Base-by-base conservation (phyloP, 2,329 filamentous ascomycete species). In the Dactylellina parvicollis region DNA sequence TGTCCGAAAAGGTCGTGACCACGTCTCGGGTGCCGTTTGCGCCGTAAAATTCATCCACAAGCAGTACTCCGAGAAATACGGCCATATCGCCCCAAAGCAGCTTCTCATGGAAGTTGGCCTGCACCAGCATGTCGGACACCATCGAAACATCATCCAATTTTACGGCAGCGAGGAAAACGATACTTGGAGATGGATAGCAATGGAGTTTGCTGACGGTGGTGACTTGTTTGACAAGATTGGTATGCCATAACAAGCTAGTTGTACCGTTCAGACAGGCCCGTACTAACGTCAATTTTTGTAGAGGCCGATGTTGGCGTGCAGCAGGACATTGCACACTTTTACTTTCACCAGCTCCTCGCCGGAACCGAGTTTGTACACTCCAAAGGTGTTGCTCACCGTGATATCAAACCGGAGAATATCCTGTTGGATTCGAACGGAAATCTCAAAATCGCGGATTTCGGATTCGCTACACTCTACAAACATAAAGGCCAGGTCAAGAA, bases 21-120 rank as follows among this genome's bases (percentile, higher is more conserved):
- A 54, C n/a, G 42, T 24, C 20, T 61, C 28, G 3, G 76, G 76
- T 4, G 60, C 94, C 28, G 84, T 99, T 69, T 98, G 99, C 80
- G 95, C 96, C 12, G 92, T 99, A 81, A 99, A 99, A 81, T 92
- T 99, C 82, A 97, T 99, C 80, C 94, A 99, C 83, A 99, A 99
- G 83, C 90, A 91, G 76, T 96, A 97, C 81, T 96, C 95, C 67
- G 87, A 92, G 77, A 90, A 90, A 77, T 88, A 94, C 85, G 95
- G 95, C 79, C 90, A 92, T 74, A 89, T 99, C 77, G 92, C 90
- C 28, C 86, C 89, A 32, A 94, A 96, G 79, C 95, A 99, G 82
- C 88, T 99, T 75, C 87, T 89, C 78, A 92, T 96, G 86, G 95
- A 99, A 82, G 90, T 96, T 40, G 90, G 91, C 2, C 85, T 99